Percentiles rank a stretch among this genome's conserved stretches.
Conservation (phyloP, 257 asterid species). For the Solanum chmielewskii region DNA sequence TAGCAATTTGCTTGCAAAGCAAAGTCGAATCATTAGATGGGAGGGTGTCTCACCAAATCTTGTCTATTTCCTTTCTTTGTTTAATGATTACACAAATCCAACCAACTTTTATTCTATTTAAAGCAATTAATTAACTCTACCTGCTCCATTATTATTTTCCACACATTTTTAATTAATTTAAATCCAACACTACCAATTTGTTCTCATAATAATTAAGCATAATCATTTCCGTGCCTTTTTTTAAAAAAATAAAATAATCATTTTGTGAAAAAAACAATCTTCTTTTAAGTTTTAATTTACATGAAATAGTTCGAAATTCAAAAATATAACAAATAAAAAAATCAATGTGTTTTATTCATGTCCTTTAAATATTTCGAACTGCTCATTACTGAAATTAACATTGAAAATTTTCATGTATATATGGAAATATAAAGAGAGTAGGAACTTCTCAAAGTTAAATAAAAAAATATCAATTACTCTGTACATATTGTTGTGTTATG, state of each 20-base stretch:
- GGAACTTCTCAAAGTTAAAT: not conserved
- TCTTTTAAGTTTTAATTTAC: not conserved
- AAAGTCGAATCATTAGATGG: not conserved
- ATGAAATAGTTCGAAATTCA: not conserved
- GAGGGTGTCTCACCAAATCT: not conserved
- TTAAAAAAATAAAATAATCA: accelerated
- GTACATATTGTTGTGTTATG: not conserved
- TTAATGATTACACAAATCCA: not conserved
- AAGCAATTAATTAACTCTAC: not conserved
- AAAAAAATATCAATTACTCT: not conserved
- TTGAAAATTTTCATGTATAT: not conserved
- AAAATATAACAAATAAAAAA: not conserved
- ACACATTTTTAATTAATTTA: not conserved
- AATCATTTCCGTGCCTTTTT: not conserved
- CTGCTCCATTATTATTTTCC: not conserved
- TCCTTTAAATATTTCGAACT: not conserved
- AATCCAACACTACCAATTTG: not conserved
- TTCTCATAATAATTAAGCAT: not conserved
- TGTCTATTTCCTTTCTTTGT: not conserved
- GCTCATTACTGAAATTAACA: not conserved
- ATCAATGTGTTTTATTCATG: not conserved
- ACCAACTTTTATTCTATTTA: not conserved
- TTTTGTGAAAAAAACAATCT: not conserved
- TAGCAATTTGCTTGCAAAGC: not conserved
- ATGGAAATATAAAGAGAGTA: not conserved